These are phyloP conservation scores for Ascobolus immersus DNA, from an alignment of 495 filamentous ascomycete genomes.

Conservation along the genomic window DNA sequence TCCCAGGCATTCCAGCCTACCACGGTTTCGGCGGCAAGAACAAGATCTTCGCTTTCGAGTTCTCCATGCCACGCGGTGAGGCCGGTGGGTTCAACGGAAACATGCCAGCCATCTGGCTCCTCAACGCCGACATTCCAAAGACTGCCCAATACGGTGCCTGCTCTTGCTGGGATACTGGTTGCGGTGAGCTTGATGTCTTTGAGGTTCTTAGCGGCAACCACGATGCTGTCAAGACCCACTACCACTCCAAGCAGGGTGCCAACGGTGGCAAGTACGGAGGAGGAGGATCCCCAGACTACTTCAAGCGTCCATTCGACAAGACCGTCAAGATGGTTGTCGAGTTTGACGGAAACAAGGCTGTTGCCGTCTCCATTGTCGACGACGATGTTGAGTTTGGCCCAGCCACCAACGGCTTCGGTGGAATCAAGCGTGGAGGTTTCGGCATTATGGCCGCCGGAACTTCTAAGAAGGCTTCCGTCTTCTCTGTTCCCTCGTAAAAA, in stretches of 20 bases:
- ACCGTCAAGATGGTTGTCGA: slow-evolving; percentile 35
- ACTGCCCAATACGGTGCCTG: slow-evolving; percentile 39
- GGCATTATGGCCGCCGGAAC: no score
- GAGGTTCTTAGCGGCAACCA: slow-evolving; percentile 31
- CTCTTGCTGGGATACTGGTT: slow-evolving; percentile 41
- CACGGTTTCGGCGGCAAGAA: slow-evolving; percentile 36
- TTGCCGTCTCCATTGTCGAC: slow-evolving; percentile 6
- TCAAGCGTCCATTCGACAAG: slow-evolving; percentile 28
- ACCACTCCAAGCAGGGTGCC: slow-evolving; percentile 28
- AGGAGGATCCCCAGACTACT: slow-evolving; percentile 36
- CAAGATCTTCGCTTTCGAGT: slow-evolving; percentile 43
- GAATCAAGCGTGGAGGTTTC: no score
- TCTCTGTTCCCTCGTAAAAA: no score
- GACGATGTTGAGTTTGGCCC: slow-evolving; percentile 4
- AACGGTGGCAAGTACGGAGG: slow-evolving; percentile 8
- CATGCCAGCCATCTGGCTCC: slow-evolving; percentile 42
- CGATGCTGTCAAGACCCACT: slow-evolving; percentile 27
- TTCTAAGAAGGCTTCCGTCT: no score
- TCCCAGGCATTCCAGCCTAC: slow-evolving; percentile 32
- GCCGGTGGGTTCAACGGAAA: slow-evolving; percentile 22
- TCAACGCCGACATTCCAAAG: slow-evolving; percentile 42
- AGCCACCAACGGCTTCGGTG: no score
- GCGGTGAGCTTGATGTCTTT: slow-evolving; percentile 48
- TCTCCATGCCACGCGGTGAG: slow-evolving; percentile 34
- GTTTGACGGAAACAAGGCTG: slow-evolving; percentile 17